These are phyloP conservation scores for Peniophora sp. DNA, from an alignment of 1,284 basidiomycete genomes.

Conservation along the genomic window DNA sequence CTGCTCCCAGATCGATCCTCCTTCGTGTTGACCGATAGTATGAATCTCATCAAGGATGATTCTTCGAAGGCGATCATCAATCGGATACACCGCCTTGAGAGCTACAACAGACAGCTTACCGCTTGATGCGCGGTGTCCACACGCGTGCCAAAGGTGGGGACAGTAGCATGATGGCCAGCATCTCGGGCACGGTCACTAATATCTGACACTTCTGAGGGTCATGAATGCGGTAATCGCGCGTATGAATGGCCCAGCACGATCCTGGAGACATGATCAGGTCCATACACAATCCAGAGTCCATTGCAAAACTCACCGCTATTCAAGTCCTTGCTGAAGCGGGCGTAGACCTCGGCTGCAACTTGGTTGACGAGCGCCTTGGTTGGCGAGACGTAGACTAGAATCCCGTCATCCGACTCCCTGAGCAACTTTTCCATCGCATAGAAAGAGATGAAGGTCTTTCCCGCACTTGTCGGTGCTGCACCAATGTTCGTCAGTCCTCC, in stretches of 20 bases:
- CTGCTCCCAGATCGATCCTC: slow-evolving; percentile 65
- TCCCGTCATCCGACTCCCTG: slow-evolving; percentile 50
- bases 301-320: slow-evolving; percentile 32
- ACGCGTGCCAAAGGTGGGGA: slow-evolving; percentile 51
- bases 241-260: slow-evolving; percentile 61
- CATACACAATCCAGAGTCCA: not conserved
- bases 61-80: slow-evolving; percentile 22
- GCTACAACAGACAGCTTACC: slow-evolving; percentile 26
- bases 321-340: slow-evolving; percentile 55
- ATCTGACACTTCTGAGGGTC: slow-evolving; percentile 64
- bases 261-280: slow-evolving; percentile 21
- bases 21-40: slow-evolving; percentile 60
- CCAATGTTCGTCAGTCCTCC: not conserved
- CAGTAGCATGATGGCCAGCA: slow-evolving; percentile 59
- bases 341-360: slow-evolving; percentile 64
- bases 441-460: slow-evolving; percentile 71
- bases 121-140: slow-evolving; percentile 57
- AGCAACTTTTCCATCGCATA: slow-evolving; percentile 69
- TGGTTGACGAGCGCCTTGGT: slow-evolving; percentile 67
- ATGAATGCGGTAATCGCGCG: slow-evolving; percentile 57
- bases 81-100: not conserved
- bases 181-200: slow-evolving; percentile 63
- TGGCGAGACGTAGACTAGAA: slow-evolving; percentile 67
- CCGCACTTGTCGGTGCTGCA: slow-evolving; percentile 58
- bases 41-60: slow-evolving; percentile 71